Evolutionary conservation across 2,329 filamentous ascomycete species (phyloP).

Genomic region (Penicillium vulpinum): DNA sequence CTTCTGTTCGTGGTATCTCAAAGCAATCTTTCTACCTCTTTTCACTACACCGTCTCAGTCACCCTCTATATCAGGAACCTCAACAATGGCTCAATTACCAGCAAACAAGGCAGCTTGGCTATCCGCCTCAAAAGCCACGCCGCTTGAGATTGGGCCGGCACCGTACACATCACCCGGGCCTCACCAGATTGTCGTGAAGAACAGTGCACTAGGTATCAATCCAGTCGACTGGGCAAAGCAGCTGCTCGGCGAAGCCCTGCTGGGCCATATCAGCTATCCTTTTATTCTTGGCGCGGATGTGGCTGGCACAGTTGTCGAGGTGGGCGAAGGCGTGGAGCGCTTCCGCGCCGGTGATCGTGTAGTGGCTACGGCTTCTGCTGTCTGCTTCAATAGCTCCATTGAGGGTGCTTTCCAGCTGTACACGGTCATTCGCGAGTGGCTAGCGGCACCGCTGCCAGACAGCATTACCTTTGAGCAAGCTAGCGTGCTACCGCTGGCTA

Average conservation of each 20-base stretch:
- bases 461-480: constrained; percentile 31
- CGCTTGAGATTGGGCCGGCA: not conserved
- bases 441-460: constrained; percentile 29
- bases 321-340: constrained; percentile 3
- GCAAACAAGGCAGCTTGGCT: not conserved
- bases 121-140: not conserved
- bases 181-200: not conserved
- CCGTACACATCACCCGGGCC: not conserved
- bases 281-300: constrained; percentile 46
- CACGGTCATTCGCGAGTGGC: constrained; percentile 18
- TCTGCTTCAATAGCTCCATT: not conserved
- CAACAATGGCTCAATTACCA: not conserved
- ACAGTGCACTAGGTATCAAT: not conserved
- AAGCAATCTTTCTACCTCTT: not conserved
- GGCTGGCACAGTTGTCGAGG: constrained; percentile 39
- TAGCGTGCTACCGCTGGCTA: constrained; percentile 36
- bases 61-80: not conserved
- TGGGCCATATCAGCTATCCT: constrained; percentile 19
- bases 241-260: not conserved
- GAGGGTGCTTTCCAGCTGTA: constrained; percentile 30
- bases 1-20: not conserved
- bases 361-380: constrained; percentile 1
- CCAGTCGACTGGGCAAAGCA: not conserved
- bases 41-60: not conserved
- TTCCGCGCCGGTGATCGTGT: constrained; percentile 19